These are phyloP conservation scores for Stachybotrys chlorohalonatus DNA, from an alignment of 2,329 filamentous ascomycete species.

Conservation along the genomic window DNA sequence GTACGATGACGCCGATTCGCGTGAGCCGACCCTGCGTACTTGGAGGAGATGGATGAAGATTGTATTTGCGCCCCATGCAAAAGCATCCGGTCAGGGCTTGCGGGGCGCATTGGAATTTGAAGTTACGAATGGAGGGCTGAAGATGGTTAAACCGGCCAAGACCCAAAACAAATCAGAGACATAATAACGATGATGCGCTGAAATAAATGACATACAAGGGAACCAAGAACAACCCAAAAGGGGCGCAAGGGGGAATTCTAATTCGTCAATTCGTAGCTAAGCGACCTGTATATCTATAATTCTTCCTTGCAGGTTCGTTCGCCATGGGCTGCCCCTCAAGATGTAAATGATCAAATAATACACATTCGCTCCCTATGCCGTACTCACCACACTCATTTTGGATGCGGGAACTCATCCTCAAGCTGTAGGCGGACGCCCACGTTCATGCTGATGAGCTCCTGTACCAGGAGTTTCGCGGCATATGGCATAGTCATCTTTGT, in stretches of 20 bases:
- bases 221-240: too few species aligned
- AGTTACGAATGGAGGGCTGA: constrained; percentile 58
- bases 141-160: constrained; percentile 13
- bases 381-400: constrained; percentile 21
- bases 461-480: constrained; percentile 89
- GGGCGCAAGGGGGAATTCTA: neutral
- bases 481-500: constrained; percentile 96
- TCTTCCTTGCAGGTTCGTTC: neutral
- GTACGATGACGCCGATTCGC: constrained; percentile 31
- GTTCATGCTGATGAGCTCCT: constrained; percentile 97
- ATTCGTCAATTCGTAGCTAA: neutral
- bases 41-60: constrained; percentile 79
- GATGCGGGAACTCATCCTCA: constrained; percentile 84
- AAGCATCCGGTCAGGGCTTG: constrained; percentile 38
- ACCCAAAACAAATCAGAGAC: constrained; percentile 3
- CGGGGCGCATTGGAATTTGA: constrained; percentile 60
- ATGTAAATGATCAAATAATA: neutral
- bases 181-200: neutral
- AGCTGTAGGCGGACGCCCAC: constrained; percentile 87
- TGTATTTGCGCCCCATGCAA: constrained; percentile 76
- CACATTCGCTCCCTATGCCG: constrained; percentile 6
- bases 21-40: constrained; percentile 37
- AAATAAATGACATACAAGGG: too few species aligned
- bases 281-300: neutral
- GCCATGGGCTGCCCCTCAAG: neutral